Base-by-base conservation (phyloP, 202 grass and related monocot genomes). In the Hordeum pubiflorum region DNA sequence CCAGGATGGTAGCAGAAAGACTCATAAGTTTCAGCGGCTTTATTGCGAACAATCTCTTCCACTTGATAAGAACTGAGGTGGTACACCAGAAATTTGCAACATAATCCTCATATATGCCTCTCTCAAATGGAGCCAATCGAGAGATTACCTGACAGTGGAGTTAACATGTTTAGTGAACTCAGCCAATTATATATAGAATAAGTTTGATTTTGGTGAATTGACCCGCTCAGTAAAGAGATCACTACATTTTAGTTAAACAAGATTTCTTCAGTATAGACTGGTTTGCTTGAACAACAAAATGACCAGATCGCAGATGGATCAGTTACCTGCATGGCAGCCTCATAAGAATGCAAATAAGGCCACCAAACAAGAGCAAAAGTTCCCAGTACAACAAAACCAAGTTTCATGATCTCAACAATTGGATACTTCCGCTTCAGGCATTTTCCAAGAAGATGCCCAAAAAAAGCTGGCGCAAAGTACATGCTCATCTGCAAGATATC, bases 41-140 rank as follows among this genome's bases (percentile, higher is more conserved):
- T 36, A 93, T 84, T 13, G 58, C 70, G 52, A 91, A 98, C 80
- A 94, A 77, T 83, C 75, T 89, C 81, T 93, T 98, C 90, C 95
- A 98, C 83, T 98, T 94, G 48, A 98, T 88, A 72, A 98, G 66
- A 89, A 91, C 74, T 1, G 95, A 98, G 67, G 90, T 94, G 85
- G 84, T 93, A 77, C 95, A 98, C 95, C 92, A 98, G 86, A 98
- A 98, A 74, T 98, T 98, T 41, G 95, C 90, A 52, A 98, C 95
- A 37, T 98, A 98, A 83, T 98, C 95, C 80, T 98, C 92, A 29
- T 92, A 98, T 72, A 94, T 77, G 39, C 95, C 95, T 84, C 94
- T 91, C 76, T 98, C 95, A 82, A 98, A 98, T 29, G 92, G 95
- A 83, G 95, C 90, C 77, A 98, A 84, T 67, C 92, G 74, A 65